Percentiles rank a stretch among this genome's conserved stretches.
phyloP scores from a whole-genome alignment of 768 basidiomycete genomes.

The Mrakia blollopis region DNA sequence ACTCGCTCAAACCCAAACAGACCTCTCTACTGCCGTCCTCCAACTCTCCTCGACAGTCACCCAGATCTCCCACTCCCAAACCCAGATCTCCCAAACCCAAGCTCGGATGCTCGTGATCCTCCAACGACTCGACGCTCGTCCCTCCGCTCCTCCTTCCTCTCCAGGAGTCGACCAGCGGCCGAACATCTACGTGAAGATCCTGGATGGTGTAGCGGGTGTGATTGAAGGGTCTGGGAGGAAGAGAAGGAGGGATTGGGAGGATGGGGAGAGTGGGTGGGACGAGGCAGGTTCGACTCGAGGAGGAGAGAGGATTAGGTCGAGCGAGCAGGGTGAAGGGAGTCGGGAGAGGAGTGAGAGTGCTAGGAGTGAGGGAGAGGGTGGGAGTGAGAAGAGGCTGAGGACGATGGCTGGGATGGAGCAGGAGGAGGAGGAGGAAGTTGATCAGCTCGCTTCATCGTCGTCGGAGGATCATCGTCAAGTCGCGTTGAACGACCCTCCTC shows the following conservation, averaged over 20 bases:
- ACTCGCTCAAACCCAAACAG: background rate
- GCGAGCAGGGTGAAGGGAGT: background rate
- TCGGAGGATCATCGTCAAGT: too few species aligned
- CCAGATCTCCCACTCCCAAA: background rate
- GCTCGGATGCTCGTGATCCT: background rate
- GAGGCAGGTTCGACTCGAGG: background rate
- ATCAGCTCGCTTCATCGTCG: too few species aligned
- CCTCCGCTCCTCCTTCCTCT: background rate
- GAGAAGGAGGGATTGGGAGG: background rate
- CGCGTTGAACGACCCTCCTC: too few species aligned
- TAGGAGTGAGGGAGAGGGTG: background rate
- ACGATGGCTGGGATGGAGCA: too few species aligned
- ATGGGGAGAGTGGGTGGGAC: background rate
- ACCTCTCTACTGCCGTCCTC: background rate
- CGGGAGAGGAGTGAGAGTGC: background rate
- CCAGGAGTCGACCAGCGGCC: background rate
- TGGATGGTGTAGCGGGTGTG: background rate
- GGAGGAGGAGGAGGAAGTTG: too few species aligned
- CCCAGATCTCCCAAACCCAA: background rate
- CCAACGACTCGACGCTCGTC: conserved; percentile 8
- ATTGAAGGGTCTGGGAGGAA: too few species aligned
- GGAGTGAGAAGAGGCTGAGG: background rate
- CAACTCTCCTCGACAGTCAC: background rate
- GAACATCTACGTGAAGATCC: background rate
- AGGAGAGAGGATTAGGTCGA: background rate